Percentiles rank a stretch among this genome's conserved stretches.
Evolutionary conservation across 164 flowering plant species (phyloP).

Genomic region (Pachysandra terminalis): DNA sequence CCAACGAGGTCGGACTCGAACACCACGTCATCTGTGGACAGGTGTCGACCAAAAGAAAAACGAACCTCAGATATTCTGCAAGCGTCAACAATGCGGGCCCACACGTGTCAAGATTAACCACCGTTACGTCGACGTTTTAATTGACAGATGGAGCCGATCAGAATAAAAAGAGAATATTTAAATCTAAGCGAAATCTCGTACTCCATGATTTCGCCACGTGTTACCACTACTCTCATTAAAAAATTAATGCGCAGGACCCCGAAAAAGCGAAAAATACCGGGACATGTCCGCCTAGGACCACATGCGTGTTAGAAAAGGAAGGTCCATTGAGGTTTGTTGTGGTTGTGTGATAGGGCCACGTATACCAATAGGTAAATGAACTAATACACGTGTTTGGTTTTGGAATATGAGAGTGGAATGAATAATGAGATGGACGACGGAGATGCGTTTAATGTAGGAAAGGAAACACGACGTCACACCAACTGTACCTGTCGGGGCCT

Average conservation of each 20-base stretch:
- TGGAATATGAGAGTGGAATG: background rate
- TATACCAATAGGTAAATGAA: background rate
- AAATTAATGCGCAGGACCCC: background rate
- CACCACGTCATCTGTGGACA: constrained; percentile 18
- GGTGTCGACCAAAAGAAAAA: constrained; percentile 12
- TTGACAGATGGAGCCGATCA: background rate
- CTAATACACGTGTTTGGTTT: background rate
- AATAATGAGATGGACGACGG: background rate
- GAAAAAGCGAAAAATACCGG: background rate
- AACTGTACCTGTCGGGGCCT: constrained; percentile 30
- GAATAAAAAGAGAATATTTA: background rate
- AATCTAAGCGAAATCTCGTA: background rate
- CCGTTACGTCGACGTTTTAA: background rate
- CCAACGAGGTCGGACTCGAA: background rate
- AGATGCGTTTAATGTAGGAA: constrained; percentile 4
- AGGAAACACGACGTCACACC: constrained; percentile 1
- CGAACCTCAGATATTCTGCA: constrained; percentile 25
- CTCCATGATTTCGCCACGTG: constrained; percentile 5
- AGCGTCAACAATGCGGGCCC: constrained; percentile 15
- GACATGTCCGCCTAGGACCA: background rate
- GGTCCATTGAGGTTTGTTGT: background rate
- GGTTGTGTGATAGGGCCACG: constrained; percentile 1
- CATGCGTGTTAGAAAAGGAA: constrained; percentile 11
- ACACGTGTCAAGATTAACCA: background rate
- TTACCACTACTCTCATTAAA: too few relatives aligned